Evolutionary conservation across 129 eudicot genomes (phyloP).

Genomic region (Flaveria linearis): DNA sequence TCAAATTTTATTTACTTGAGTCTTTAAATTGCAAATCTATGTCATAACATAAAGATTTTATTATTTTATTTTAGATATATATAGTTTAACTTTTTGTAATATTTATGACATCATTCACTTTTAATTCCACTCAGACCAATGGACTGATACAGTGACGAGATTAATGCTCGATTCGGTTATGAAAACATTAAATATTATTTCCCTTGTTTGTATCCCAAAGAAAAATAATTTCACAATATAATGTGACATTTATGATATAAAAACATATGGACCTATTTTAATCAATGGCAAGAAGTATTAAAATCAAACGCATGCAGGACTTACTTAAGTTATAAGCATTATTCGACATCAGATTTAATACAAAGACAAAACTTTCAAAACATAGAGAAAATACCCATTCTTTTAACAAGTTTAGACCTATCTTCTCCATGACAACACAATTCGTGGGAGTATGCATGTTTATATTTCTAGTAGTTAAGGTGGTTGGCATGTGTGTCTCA

Average conservation of each 20-base stretch:
- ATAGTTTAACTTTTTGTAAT: too few species aligned
- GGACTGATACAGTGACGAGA: too few species aligned
- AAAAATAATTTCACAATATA: neutral
- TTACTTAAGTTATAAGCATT: neutral
- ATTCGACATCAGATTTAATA: neutral
- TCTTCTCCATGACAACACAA: slow-evolving; percentile 1
- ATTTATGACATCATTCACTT: too few species aligned
- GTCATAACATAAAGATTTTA: too few species aligned
- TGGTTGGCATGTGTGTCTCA: slow-evolving; percentile 67
- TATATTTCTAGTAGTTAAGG: slow-evolving; percentile 19
- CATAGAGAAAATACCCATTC: neutral
- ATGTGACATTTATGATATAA: neutral
- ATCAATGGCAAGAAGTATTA: slow-evolving; percentile 9
- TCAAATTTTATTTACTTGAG: too few species aligned
- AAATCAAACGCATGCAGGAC: neutral
- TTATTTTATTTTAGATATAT: too few species aligned
- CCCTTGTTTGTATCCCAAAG: neutral
- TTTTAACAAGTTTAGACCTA: neutral
- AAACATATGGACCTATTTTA: neutral
- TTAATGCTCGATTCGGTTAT: too few species aligned
- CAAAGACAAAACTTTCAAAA: neutral
- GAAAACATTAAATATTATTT: too few species aligned
- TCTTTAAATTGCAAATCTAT: too few species aligned
- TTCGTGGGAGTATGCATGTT: slow-evolving; percentile 26
- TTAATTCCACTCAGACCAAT: too few species aligned